phyloP scores from a whole-genome alignment of 1,284 basidiomycete genomes.

The Rhodofomes roseus region DNA sequence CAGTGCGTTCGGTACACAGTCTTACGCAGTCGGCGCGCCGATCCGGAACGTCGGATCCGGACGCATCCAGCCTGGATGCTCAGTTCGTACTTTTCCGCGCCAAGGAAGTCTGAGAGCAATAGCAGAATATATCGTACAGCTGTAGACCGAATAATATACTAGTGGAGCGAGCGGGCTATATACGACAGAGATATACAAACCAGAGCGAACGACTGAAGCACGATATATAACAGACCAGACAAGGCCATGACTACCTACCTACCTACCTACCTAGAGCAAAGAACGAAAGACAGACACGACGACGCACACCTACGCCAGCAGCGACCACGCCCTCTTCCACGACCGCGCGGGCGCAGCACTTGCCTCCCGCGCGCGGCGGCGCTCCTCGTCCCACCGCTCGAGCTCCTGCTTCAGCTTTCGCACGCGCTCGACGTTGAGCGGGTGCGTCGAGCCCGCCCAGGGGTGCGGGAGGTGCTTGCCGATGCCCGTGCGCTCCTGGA shows the following conservation, averaged over 20 bases:
- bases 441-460: constrained; percentile 49
- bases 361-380: constrained; percentile 22
- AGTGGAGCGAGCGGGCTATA: neutral
- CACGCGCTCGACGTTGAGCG: constrained; percentile 57
- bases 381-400: constrained; percentile 58
- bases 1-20: too few relatives aligned
- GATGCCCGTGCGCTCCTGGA: neutral
- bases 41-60: too few relatives aligned
- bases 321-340: neutral
- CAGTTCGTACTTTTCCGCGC: too few relatives aligned
- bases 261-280: neutral
- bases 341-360: neutral
- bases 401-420: constrained; percentile 60
- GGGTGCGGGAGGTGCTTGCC: constrained; percentile 18
- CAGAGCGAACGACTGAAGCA: neutral
- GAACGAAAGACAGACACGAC: neutral
- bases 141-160: neutral
- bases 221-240: neutral
- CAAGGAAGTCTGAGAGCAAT: neutral
- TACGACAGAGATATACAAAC: neutral
- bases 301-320: neutral
- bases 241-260: neutral
- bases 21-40: too few relatives aligned
- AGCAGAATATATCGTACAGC: neutral
- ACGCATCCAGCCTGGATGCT: too few relatives aligned